phyloP scores from a whole-genome alignment of 495 filamentous ascomycete species.

The Penicillium manginii region DNA sequence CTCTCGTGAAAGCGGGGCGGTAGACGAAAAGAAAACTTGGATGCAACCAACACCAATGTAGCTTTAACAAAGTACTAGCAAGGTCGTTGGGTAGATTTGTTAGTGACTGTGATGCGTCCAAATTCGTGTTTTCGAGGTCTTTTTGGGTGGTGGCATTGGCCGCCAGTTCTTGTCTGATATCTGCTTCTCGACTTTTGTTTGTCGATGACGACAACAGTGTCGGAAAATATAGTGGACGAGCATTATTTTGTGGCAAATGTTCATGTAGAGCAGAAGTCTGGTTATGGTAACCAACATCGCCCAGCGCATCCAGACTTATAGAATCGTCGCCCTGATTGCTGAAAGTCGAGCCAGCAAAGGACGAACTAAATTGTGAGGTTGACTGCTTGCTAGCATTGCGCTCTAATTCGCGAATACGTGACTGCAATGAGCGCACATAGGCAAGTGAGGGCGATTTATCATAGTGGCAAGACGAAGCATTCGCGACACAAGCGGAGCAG shows the following conservation, averaged over 20 bases:
- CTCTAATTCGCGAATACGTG: slow-evolving; percentile 13
- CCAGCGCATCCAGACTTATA: slow-evolving; percentile 18
- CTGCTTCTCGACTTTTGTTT: background rate
- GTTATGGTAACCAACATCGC: slow-evolving; percentile 18
- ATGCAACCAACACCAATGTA: slow-evolving; percentile 33
- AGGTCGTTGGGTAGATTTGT: slow-evolving; percentile 11
- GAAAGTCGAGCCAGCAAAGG: slow-evolving; percentile 9
- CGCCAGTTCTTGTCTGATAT: slow-evolving; percentile 7
- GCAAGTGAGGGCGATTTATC: slow-evolving; percentile 19
- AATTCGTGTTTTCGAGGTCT: slow-evolving; percentile 1
- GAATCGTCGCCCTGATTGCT: slow-evolving; percentile 8
- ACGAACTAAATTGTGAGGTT: background rate
- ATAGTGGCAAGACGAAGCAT: slow-evolving; percentile 14
- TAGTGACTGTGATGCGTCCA: slow-evolving; percentile 8
- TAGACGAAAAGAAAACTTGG: slow-evolving; percentile 33
- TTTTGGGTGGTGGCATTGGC: slow-evolving; percentile 9
- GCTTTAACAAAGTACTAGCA: slow-evolving; percentile 15
- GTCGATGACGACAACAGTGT: background rate
- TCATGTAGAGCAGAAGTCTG: slow-evolving; percentile 20
- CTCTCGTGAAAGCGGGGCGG: slow-evolving; percentile 29
- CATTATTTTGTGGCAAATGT: slow-evolving; percentile 3
- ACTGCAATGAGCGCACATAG: slow-evolving; percentile 19
- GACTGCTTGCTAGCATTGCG: background rate
- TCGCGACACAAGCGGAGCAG: slow-evolving; percentile 14
- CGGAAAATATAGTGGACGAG: background rate